Evolutionary conservation across 306 rosid genomes (phyloP).

Genomic region (Mucuna pruriens): DNA sequence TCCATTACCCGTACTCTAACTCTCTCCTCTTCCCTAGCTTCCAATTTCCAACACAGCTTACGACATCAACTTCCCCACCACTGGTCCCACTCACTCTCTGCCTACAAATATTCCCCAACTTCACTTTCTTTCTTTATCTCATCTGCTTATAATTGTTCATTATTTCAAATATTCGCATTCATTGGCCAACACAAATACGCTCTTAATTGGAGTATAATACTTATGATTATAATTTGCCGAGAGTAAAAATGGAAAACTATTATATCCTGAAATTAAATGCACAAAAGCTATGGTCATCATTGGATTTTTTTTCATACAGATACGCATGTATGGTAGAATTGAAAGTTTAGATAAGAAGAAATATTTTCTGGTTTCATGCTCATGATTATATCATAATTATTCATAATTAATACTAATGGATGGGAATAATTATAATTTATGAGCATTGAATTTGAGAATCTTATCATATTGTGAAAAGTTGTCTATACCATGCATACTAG

Average conservation of each 20-base stretch:
- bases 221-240: background rate
- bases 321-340: constrained; percentile 34
- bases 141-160: constrained; percentile 31
- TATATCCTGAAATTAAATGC: background rate
- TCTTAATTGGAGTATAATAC: too few species aligned
- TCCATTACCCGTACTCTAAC: background rate
- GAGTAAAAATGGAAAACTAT: background rate
- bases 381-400: constrained; percentile 24
- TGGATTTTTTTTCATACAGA: constrained; percentile 27
- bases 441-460: constrained; percentile 29
- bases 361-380: constrained; percentile 10
- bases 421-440: constrained; percentile 16
- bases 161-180: constrained; percentile 43
- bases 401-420: constrained; percentile 4
- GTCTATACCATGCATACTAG: background rate
- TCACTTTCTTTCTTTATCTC: constrained; percentile 37
- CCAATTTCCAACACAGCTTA: constrained; percentile 49
- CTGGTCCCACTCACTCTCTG: constrained; percentile 36
- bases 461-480: constrained; percentile 10
- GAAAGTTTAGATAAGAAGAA: background rate
- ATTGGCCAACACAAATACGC: background rate
- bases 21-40: constrained; percentile 27
- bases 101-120: constrained; percentile 28
- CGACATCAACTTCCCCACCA: constrained; percentile 34
- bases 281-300: background rate